Conservation (phyloP, 176 grass and related monocot genomes). For the Juncus effusus region DNA sequence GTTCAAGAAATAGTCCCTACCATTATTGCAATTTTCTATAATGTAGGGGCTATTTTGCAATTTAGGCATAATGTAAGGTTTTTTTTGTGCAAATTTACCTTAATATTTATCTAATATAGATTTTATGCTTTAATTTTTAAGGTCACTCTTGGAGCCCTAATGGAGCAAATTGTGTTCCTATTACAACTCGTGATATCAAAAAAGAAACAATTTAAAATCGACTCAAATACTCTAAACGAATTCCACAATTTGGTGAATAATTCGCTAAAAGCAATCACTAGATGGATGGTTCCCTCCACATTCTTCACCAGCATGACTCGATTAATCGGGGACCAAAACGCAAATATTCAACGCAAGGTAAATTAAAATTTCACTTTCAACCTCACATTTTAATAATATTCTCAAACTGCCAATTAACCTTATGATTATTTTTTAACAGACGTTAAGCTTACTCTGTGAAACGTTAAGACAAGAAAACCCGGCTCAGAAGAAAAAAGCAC, state of each 20-base stretch:
- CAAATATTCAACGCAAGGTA: slow-evolving; percentile 87
- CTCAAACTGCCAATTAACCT: slow-evolving; percentile 9
- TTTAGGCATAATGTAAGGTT: not conserved
- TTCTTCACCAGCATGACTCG: slow-evolving; percentile 65
- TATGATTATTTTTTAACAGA: slow-evolving; percentile 38
- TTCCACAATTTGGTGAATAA: slow-evolving; percentile 43
- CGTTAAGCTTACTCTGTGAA: slow-evolving; percentile 68
- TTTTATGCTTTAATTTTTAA: slow-evolving; percentile 38
- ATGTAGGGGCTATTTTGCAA: too few species aligned
- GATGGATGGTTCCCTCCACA: slow-evolving; percentile 73
- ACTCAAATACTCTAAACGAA: slow-evolving; percentile 43
- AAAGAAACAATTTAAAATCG: slow-evolving; percentile 41
- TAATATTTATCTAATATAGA: slow-evolving; percentile 5
- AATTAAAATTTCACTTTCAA: slow-evolving; percentile 10
- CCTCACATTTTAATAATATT: slow-evolving; percentile 15
- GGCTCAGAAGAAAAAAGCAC: slow-evolving; percentile 45
- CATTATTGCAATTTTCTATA: too few species aligned
- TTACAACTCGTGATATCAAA: slow-evolving; percentile 43
- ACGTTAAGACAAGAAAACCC: slow-evolving; percentile 53
- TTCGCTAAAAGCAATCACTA: slow-evolving; percentile 50
- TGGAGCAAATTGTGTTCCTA: slow-evolving; percentile 69
- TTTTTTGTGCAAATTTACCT: not conserved
- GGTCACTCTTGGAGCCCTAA: slow-evolving; percentile 60
- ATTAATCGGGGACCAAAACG: slow-evolving; percentile 58
- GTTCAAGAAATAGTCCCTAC: not conserved